phyloP scores from a whole-genome alignment of 345 rosid species.

The Citrus hindsii region DNA sequence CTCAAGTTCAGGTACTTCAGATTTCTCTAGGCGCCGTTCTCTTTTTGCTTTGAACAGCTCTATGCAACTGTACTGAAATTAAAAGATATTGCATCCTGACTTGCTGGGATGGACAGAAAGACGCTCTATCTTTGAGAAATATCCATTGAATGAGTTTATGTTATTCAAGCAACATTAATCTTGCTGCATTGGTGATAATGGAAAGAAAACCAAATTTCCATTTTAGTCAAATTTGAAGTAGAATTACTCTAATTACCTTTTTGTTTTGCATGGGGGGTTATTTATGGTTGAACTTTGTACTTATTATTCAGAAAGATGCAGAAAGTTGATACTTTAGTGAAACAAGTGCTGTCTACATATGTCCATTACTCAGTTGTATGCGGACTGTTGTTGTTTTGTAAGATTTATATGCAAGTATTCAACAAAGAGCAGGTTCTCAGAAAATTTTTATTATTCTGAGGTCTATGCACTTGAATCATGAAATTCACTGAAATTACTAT shows the following conservation, averaged over 20 bases:
- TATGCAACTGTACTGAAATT: neutral
- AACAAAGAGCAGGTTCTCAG: neutral
- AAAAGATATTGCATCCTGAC: neutral
- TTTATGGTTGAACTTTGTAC: neutral
- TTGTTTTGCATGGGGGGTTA: neutral
- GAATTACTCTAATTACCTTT: neutral
- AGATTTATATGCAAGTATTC: too few relatives aligned
- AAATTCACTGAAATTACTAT: neutral
- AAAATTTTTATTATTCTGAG: neutral
- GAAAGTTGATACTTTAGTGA: neutral
- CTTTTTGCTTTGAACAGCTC: neutral
- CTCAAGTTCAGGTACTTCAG: conserved; percentile 78
- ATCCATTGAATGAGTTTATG: neutral
- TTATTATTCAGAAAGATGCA: neutral
- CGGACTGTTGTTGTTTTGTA: neutral
- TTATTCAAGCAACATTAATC: neutral
- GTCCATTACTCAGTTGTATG: neutral
- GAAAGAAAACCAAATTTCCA: neutral
- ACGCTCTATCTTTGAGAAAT: neutral
- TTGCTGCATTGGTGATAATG: neutral
- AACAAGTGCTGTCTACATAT: neutral
- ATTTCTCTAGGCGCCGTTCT: neutral
- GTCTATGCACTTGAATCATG: neutral
- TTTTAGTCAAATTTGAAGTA: neutral
- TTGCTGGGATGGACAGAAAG: neutral